Conservation (phyloP, 179 eudicot genomes). For the Silene vulgaris region DNA sequence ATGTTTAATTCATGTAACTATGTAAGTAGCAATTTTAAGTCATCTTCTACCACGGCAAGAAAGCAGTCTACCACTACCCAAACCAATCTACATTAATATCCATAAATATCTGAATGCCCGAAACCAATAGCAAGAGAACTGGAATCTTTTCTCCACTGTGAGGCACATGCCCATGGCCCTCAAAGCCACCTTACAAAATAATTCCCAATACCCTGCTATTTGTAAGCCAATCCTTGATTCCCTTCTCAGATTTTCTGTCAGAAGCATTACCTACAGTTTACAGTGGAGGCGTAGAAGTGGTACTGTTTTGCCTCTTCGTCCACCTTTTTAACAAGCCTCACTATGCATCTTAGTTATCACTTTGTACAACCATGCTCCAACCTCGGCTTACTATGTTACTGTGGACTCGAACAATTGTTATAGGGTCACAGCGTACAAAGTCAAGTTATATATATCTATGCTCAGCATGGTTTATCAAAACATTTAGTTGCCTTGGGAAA, state of each 20-base stretch:
- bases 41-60: neutral
- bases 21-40: neutral
- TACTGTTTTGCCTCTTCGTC: neutral
- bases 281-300: neutral
- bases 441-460: neutral
- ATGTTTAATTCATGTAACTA: neutral
- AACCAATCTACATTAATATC: neutral
- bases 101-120: neutral
- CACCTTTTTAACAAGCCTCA: neutral
- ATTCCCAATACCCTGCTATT: neutral
- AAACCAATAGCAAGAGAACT: neutral
- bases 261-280: neutral
- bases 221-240: neutral
- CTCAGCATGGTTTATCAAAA: neutral
- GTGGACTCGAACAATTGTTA: neutral
- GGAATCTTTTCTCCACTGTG: neutral
- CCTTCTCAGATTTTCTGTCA: neutral
- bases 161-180: constrained; percentile 5
- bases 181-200: neutral
- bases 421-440: neutral
- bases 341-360: neutral
- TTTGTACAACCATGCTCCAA: neutral
- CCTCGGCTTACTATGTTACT: constrained; percentile 4
- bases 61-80: neutral
- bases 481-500: neutral